Percentiles rank a stretch among this genome's conserved stretches.
Conservation (phyloP, 805 yeast genomes). For the Ogataea minuta region DNA sequence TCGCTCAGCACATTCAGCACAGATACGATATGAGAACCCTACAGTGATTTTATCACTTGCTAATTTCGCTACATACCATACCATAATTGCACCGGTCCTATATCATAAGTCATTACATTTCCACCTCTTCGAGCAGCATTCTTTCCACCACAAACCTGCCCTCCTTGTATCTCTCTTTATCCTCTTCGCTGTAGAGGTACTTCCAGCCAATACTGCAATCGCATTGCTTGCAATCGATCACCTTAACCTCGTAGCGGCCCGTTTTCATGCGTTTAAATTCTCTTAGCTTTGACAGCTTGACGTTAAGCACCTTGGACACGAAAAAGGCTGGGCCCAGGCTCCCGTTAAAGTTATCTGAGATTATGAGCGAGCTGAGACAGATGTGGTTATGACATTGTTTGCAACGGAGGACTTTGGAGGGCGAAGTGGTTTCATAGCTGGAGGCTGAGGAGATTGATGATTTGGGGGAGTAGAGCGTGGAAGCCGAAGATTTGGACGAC, state of each 20-base stretch:
- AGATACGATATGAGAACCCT: too few relatives aligned
- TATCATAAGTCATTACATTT: conserved; percentile 9
- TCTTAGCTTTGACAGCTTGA: conserved; percentile 16
- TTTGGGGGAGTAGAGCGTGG: conserved; percentile 21
- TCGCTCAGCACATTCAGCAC: too few relatives aligned
- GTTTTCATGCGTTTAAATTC: conserved; percentile 33
- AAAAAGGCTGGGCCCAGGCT: conserved; percentile 34
- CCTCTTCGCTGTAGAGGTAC: conserved; percentile 31
- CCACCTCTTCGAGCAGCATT: conserved; percentile 26
- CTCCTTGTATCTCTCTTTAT: conserved; percentile 33
- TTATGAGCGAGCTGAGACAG: conserved; percentile 27
- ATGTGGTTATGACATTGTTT: conserved; percentile 35
- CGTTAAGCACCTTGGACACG: conserved; percentile 33
- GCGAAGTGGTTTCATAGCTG: conserved; percentile 15
- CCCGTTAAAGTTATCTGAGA: conserved; percentile 36
- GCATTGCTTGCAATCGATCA: conserved; percentile 34
- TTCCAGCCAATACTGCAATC: conserved; percentile 34
- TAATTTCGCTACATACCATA: conserved; percentile 2
- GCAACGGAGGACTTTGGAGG: conserved; percentile 29
- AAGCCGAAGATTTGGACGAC: conserved; percentile 36
- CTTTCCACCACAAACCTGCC: conserved; percentile 36
- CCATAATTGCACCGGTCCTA: neutral
- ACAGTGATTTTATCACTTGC: neutral
- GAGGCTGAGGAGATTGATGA: conserved; percentile 30
- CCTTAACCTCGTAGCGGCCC: conserved; percentile 33